Evolutionary conservation across 1,139 yeast species (phyloP), one percentile per base, ranked within the genome.

Genomic region (Debaryomycetaceae sp.): DNA sequence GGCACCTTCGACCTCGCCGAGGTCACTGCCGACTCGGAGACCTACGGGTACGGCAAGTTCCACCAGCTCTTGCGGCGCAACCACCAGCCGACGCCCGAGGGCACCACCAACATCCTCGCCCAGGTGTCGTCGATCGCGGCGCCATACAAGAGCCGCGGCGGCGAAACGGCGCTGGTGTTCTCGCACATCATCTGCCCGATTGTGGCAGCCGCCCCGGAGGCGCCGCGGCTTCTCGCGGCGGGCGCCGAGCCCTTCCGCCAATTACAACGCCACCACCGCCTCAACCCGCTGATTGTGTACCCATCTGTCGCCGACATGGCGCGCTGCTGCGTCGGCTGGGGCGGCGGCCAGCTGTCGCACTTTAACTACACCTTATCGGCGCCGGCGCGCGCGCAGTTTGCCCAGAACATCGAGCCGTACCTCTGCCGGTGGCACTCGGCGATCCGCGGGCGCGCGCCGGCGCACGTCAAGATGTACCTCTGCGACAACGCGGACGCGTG

Each of bases 91-190:
- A 43, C 64, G 1, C 34, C 37, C 1, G 36, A 39, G 6, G 18
- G 31, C 2, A 34, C 39, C 11, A 37, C 30, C n/a, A 65, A 65
- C 21, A 50, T 74, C 2, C 46, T 75, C 5, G 69, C 79, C 0
- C 85, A 79, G 48, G 64, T 67, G 0, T 76, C 86, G 0, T 67
- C 83, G 0, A 72, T 81, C 13, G 78, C 84, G 1, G 68, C 71
- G 3, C 78, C 85, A 0, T 56, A 65, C 22, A 56, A 63, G 5
- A 44, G 53, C 11, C 47, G 46, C 4, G 53, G 53, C 24, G 49
- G 52, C 1, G 33, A 51, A 10, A 57, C 64, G 2, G 49, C 65
- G 0, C 77, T 79, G 19, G 50, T 78, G 1, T 75, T 78, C 41
- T 65, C 82, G 0, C 83, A 79, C 48, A 33, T 75, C 1, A 45